Evolutionary conservation across 345 rosid species (phyloP).

Genomic region (Physaria fendleri): DNA sequence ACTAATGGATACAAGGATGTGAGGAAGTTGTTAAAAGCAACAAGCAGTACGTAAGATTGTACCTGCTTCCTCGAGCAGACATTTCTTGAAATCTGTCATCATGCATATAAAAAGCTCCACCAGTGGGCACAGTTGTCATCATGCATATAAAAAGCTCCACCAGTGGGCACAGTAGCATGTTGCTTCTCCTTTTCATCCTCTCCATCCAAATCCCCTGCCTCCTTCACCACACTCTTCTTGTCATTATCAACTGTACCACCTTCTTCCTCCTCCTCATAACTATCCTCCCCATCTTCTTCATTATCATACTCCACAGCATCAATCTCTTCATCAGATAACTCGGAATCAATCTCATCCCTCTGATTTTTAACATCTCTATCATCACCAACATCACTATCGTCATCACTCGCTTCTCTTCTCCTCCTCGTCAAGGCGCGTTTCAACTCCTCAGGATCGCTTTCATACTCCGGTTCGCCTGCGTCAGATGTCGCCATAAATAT

Average conservation of each 20-base stretch:
- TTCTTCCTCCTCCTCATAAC: constrained; percentile 40
- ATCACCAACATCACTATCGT: constrained; percentile 47
- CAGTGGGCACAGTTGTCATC: constrained; percentile 97
- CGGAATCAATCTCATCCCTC: constrained; percentile 45
- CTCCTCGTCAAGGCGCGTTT: constrained; percentile 61
- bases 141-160: constrained; percentile 99
- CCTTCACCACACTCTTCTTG: constrained; percentile 27
- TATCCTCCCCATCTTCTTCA: constrained; percentile 35
- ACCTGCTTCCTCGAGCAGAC: constrained; percentile 63
- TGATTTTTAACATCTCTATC: constrained; percentile 26
- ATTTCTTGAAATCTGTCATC: constrained; percentile 86
- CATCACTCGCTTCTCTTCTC: constrained; percentile 87
- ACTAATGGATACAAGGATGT: background rate
- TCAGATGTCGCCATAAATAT: constrained; percentile 42
- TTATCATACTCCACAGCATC: constrained; percentile 58
- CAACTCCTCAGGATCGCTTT: constrained; percentile 91
- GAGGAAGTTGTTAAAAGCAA: background rate
- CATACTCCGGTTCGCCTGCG: constrained; percentile 61
- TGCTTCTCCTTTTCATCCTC: constrained; percentile 56
- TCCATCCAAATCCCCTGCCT: constrained; percentile 11
- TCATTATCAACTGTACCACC: constrained; percentile 18
- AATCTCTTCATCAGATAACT: constrained; percentile 64
- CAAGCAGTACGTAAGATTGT: background rate
- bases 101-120: constrained; percentile 99
- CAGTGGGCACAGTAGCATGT: constrained; percentile 86